Evolutionary conservation across 108 stramenopile genomes (phyloP).

Genomic region (Stephanodiscus triporus): DNA sequence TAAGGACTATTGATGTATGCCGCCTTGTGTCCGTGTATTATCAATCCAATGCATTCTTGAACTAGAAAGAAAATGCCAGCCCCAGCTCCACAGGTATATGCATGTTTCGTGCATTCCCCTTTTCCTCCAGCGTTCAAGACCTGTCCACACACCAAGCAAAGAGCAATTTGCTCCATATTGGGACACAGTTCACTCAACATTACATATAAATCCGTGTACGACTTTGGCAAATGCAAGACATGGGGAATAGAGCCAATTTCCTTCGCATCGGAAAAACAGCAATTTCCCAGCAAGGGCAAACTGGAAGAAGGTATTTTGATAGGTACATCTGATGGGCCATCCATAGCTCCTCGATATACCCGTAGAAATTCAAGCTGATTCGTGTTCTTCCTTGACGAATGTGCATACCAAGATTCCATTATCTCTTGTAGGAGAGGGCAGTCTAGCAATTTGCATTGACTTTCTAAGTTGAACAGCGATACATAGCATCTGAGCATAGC

Average conservation of each 20-base stretch:
- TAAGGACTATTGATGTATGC: conserved; percentile 93
- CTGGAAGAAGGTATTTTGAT: conserved; percentile 16
- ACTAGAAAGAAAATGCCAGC: conserved; percentile 92
- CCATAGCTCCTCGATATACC: conserved; percentile 50
- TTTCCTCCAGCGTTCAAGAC: conserved; percentile 83
- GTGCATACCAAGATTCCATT: conserved; percentile 36
- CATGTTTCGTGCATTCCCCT: conserved; percentile 90
- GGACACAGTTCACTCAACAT: conserved; percentile 70
- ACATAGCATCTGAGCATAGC: conserved; percentile 33
- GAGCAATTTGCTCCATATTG: conserved; percentile 80
- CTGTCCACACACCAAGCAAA: conserved; percentile 87
- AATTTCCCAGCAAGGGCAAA: conserved; percentile 36
- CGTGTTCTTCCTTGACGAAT: conserved; percentile 25
- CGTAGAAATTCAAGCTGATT: conserved; percentile 19
- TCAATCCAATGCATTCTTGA: conserved; percentile 89
- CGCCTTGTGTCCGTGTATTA: conserved; percentile 86
- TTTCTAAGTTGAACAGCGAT: conserved; percentile 52
- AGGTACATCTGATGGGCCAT: not conserved
- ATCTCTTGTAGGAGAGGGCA: conserved; percentile 52
- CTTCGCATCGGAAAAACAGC: not conserved
- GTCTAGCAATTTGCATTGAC: conserved; percentile 52
- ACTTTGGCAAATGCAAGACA: conserved; percentile 68
- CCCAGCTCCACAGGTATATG: conserved; percentile 87
- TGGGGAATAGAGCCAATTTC: conserved; percentile 40
- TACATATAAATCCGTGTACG: conserved; percentile 89